Percentiles rank a stretch among this genome's conserved stretches.
phyloP scores from a whole-genome alignment of 2,329 filamentous ascomycete species.

The Alternaria angustiovoidea region DNA sequence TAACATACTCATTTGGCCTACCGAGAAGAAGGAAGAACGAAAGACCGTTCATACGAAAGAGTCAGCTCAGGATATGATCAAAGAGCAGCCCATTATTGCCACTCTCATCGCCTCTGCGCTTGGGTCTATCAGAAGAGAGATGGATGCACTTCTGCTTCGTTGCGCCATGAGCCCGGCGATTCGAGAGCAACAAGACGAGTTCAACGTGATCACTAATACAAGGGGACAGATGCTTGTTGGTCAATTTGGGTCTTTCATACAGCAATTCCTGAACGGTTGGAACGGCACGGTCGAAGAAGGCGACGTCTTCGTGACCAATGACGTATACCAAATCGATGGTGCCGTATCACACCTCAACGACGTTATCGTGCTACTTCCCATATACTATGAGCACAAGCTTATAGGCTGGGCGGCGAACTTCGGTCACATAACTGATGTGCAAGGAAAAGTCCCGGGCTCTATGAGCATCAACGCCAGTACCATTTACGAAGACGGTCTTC shows the following conservation, averaged over 20 bases:
- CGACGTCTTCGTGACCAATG: slow-evolving; percentile 62
- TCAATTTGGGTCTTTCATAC: slow-evolving; percentile 61
- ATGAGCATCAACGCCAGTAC: slow-evolving; percentile 60
- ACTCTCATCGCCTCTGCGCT: slow-evolving; percentile 57
- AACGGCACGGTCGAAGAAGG: slow-evolving; percentile 59
- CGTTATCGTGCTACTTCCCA: slow-evolving; percentile 60
- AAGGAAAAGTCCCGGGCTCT: slow-evolving; percentile 60
- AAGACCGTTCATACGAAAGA: slow-evolving; percentile 47
- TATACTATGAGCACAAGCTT: slow-evolving; percentile 55
- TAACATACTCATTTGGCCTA: slow-evolving; percentile 59
- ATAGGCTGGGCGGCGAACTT: slow-evolving; percentile 62
- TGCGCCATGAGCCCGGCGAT: slow-evolving; percentile 62
- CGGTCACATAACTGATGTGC: slow-evolving; percentile 57
- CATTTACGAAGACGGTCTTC: slow-evolving; percentile 60
- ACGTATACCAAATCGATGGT: slow-evolving; percentile 59
- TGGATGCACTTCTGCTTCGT: slow-evolving; percentile 62
- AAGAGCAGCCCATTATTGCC: slow-evolving; percentile 53
- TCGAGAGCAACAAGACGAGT: slow-evolving; percentile 62
- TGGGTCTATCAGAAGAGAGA: slow-evolving; percentile 58
- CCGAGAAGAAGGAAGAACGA: slow-evolving; percentile 38
- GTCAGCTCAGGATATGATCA: slow-evolving; percentile 49
- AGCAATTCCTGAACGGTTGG: slow-evolving; percentile 58
- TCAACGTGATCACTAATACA: slow-evolving; percentile 61
- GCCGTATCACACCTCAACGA: slow-evolving; percentile 62
- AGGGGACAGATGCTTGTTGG: slow-evolving; percentile 61